Evolutionary conservation across 2,329 filamentous ascomycete species (phyloP), one percentile per base, ranked within the genome.

Genomic region (Sporothrix variecibatus): DNA sequence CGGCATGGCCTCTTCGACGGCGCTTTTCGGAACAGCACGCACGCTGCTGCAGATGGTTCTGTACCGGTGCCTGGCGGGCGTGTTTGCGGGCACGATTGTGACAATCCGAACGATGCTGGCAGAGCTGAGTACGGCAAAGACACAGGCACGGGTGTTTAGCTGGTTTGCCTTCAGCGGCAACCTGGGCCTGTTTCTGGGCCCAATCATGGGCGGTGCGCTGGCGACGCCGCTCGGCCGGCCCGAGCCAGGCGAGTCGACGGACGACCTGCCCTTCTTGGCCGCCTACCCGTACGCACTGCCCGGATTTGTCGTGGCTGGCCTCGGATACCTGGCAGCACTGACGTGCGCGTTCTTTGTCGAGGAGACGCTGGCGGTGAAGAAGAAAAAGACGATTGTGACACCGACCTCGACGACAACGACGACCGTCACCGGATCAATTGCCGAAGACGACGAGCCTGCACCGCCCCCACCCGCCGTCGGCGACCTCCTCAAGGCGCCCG

Each of bases 151-250:
- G 38, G 90, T 91, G 0, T 96, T 95, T 79, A 91, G 91, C 78
- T 92, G 90, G 85, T 95, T 95, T 79, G 92, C 92, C 11, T 93
- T 95, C 79, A 85, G 88, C 0, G 89, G 90, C 4, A 95, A 95
- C 77, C 28, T 95, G 9, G 93, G 93, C 3, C 90, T 95, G 62
- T 90, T 94, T 74, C 40, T 94, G 1, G 93, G 93, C 0, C 92
- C 93, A 2, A 78, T 93, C 9, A 79, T 94, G 26, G 92, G 93
- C 58, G 93, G 93, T 71, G 85, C 84, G 0, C 85, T 96, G 0
- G 90, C 92, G 12, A 87, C 92, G 46, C 93, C 93, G 1, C 90
- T 87, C 0, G 78, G 82, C 5, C 89, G 92, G 80, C 94, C 91
- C 78, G 87, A 31, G 23, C n/a, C 23, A 3, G 38, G 23, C 38